phyloP scores from a whole-genome alignment of 1,284 basidiomycete genomes.

The Ceratobasidium sp. region DNA sequence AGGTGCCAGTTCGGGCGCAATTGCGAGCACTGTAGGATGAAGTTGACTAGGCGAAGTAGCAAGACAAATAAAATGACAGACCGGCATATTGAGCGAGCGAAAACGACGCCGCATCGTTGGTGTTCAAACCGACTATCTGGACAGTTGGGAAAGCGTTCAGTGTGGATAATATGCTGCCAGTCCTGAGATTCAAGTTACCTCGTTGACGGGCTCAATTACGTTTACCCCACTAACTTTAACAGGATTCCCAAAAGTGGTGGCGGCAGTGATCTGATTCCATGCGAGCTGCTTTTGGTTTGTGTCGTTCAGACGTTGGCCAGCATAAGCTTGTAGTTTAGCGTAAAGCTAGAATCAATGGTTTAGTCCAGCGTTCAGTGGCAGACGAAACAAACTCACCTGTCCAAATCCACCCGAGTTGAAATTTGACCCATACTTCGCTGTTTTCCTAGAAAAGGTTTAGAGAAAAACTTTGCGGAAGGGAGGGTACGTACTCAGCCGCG shows the following conservation, averaged over 20 bases:
- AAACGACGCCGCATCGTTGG: slow-evolving; percentile 60
- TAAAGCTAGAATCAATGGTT: slow-evolving; percentile 54
- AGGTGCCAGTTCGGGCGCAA: slow-evolving; percentile 50
- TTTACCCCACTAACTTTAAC: slow-evolving; percentile 60
- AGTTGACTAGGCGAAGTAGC: background rate
- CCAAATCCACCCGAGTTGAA: slow-evolving; percentile 60
- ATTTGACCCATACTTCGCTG: slow-evolving; percentile 59
- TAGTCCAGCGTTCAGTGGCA: background rate
- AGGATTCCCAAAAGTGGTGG: slow-evolving; percentile 58
- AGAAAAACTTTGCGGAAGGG: background rate
- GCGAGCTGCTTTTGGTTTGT: slow-evolving; percentile 59
- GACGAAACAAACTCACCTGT: slow-evolving; percentile 7
- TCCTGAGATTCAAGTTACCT: slow-evolving; percentile 53
- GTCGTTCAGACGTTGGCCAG: slow-evolving; percentile 59
- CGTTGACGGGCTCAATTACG: slow-evolving; percentile 59
- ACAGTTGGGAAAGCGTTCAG: background rate
- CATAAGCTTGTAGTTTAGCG: slow-evolving; percentile 62
- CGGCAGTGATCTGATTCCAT: slow-evolving; percentile 58
- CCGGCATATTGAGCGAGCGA: slow-evolving; percentile 59
- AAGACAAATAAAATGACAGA: background rate
- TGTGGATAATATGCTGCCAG: slow-evolving; percentile 15
- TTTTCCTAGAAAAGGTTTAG: slow-evolving; percentile 54
- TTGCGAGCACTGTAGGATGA: slow-evolving; percentile 54
- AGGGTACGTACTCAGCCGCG: slow-evolving; percentile 57
- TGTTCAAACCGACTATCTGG: slow-evolving; percentile 60